Percentiles rank a stretch among this genome's conserved stretches.
Evolutionary conservation across 805 yeast species (phyloP).

Genomic region (Cyberlindnera maclurae): DNA sequence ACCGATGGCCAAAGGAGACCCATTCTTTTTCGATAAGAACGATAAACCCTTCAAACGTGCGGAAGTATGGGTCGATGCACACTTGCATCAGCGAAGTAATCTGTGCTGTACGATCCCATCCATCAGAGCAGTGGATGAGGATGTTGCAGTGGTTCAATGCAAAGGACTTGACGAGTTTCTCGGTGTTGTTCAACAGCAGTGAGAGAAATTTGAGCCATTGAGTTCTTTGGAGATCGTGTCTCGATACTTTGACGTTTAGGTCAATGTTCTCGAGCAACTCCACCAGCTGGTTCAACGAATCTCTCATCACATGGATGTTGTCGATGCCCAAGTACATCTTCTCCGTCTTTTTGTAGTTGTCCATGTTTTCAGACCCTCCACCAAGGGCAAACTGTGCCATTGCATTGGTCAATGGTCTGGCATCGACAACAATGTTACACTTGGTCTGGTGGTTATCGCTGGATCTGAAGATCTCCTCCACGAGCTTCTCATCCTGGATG

Average conservation of each 20-base stretch:
- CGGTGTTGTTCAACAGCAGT: conserved; percentile 66
- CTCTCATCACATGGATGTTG: conserved; percentile 93
- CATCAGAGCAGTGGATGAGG: conserved; percentile 92
- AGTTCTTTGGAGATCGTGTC: conserved; percentile 51
- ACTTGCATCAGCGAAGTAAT: conserved; percentile 76
- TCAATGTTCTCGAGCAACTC: conserved; percentile 8
- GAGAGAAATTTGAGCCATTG: conserved; percentile 76
- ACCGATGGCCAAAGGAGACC: conserved; percentile 91
- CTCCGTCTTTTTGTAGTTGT: conserved; percentile 64
- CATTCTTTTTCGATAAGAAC: conserved; percentile 87
- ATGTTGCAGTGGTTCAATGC: conserved; percentile 78
- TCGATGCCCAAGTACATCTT: conserved; percentile 86
- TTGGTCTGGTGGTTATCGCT: conserved; percentile 32
- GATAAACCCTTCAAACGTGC: conserved; percentile 86
- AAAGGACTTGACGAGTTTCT: conserved; percentile 72
- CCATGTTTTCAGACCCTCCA: conserved; percentile 95
- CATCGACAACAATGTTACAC: conserved; percentile 79
- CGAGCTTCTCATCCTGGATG: conserved; percentile 81
- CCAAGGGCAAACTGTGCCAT: conserved; percentile 95
- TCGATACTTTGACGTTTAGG: conserved; percentile 61
- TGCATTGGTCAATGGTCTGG: conserved; percentile 90
- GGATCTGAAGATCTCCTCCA: conserved; percentile 64
- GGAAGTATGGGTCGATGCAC: conserved; percentile 82
- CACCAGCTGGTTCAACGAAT: conserved; percentile 54
- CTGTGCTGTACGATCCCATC: conserved; percentile 97